These are phyloP conservation scores for Phytopythium cucurbitacearum DNA, from an alignment of 352 stramenopile genomes.

Conservation along the genomic window DNA sequence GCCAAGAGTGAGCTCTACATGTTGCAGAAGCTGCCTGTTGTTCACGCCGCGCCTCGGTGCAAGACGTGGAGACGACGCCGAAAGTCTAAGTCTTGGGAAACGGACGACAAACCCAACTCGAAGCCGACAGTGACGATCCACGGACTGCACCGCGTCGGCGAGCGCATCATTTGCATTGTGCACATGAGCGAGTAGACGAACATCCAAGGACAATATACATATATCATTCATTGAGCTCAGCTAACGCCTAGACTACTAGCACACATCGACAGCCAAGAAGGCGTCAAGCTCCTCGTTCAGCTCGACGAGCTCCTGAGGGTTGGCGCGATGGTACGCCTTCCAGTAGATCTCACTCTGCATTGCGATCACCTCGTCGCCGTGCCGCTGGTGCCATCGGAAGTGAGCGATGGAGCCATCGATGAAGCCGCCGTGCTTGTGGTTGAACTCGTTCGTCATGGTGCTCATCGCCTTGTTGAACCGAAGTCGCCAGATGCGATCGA, in stretches of 20 bases:
- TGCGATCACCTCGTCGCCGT: not conserved
- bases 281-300: conserved; percentile 10
- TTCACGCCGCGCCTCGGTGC: too few relatives aligned
- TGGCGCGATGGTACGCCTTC: conserved; percentile 13
- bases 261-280: conserved; percentile 5
- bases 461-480: not conserved
- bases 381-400: conserved; percentile 13
- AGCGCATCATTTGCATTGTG: too few relatives aligned
- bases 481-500: too few relatives aligned
- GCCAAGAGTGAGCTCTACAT: too few relatives aligned
- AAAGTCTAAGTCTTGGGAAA: too few relatives aligned
- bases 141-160: too few relatives aligned
- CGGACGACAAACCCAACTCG: too few relatives aligned
- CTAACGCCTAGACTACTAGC: not conserved
- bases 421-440: conserved; percentile 5
- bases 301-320: conserved; percentile 9
- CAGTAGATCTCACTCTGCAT: conserved; percentile 15
- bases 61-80: too few relatives aligned
- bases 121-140: too few relatives aligned
- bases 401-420: conserved; percentile 2
- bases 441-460: conserved; percentile 1
- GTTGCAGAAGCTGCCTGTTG: too few relatives aligned
- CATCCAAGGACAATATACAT: not conserved
- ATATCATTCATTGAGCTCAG: not conserved
- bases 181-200: too few relatives aligned